Conservation (phyloP, 495 filamentous ascomycete species). For the Neurospora sp. region DNA sequence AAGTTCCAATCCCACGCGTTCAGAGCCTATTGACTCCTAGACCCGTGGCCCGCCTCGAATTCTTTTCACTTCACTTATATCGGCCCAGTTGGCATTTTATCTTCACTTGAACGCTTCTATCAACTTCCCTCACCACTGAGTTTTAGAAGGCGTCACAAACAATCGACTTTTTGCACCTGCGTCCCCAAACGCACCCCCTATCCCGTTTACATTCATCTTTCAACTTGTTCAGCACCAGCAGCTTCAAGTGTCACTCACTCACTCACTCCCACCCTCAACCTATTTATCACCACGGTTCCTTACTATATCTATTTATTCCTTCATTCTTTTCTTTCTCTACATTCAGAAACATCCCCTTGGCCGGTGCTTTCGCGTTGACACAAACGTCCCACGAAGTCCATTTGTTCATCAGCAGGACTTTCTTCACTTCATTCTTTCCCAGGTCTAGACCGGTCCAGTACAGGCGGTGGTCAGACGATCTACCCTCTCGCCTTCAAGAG, state of each 20-base stretch:
- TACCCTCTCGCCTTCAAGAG: too few relatives aligned
- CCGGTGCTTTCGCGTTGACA: background rate
- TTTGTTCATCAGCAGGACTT: background rate
- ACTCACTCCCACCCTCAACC: background rate
- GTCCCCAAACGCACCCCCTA: background rate
- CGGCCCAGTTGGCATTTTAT: background rate
- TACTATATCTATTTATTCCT: background rate
- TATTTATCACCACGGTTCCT: background rate
- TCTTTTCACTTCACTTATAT: background rate
- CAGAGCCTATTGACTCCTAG: background rate
- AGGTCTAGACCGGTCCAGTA: background rate
- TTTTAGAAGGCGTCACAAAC: background rate
- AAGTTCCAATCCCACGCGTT: background rate
- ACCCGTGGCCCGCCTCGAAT: background rate
- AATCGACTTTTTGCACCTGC: background rate
- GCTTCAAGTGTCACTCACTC: background rate
- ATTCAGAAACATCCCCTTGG: background rate
- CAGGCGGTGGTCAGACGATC: background rate
- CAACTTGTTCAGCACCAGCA: background rate
- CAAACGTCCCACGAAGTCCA: background rate
- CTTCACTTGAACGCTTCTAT: background rate
- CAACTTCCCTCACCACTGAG: background rate
- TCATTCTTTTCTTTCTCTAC: background rate
- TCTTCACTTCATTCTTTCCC: background rate
- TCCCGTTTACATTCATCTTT: background rate